Evolutionary conservation across 1,284 basidiomycete species (phyloP).

Genomic region (Apiotrichum montevideense): DNA sequence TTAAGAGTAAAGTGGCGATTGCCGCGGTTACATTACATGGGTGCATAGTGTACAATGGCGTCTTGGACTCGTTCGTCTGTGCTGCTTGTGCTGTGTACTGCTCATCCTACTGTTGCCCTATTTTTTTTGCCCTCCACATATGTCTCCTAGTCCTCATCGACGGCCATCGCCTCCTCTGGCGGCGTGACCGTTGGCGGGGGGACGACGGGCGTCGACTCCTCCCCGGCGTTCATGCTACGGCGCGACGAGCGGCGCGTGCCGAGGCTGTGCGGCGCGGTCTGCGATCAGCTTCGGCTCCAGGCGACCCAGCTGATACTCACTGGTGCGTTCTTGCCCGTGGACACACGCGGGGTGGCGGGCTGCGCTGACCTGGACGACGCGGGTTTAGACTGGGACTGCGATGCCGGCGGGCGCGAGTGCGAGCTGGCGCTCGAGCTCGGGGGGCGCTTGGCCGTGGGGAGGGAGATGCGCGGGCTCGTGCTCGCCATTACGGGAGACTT

Average conservation of each 20-base stretch:
- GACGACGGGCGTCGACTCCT: not conserved
- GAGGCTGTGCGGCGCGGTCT: conserved; percentile 30
- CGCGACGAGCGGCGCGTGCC: conserved; percentile 26
- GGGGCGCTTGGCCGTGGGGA: conserved; percentile 37
- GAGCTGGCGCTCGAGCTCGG: conserved; percentile 19
- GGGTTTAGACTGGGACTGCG: not conserved
- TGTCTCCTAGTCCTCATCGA: conserved; percentile 1
- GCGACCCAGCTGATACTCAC: conserved; percentile 9
- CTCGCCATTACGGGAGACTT: conserved; percentile 33
- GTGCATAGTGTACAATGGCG: too few relatives aligned
- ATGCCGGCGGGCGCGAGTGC: conserved; percentile 26
- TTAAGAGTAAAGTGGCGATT: too few relatives aligned
- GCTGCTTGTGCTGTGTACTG: too few relatives aligned
- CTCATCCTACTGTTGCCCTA: too few relatives aligned
- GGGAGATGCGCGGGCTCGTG: conserved; percentile 42
- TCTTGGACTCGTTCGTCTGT: too few relatives aligned
- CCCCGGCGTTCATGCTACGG: conserved; percentile 20
- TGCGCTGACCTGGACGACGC: not conserved
- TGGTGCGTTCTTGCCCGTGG: conserved; percentile 22
- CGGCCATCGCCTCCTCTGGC: conserved; percentile 4
- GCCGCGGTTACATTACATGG: too few relatives aligned
- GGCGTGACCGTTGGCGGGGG: not conserved
- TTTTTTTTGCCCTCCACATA: too few relatives aligned
- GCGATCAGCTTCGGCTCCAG: not conserved
- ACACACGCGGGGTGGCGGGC: conserved; percentile 11